Base-by-base conservation (phyloP, 306 rosid species). In the Quercus alba region DNA sequence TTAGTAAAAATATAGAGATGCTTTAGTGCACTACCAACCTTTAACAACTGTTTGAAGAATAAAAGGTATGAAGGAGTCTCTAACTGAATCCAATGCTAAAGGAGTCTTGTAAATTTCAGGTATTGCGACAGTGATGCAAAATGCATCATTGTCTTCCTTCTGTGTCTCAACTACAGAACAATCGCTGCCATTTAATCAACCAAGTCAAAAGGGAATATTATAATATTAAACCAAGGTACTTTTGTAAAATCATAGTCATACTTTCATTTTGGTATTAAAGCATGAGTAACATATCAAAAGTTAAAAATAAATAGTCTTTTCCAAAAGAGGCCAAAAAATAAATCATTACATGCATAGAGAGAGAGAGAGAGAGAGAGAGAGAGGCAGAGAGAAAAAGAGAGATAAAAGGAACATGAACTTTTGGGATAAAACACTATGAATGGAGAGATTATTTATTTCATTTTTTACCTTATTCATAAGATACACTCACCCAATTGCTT, bases 21-120 rank as follows among this genome's bases (percentile, higher is more conserved):
- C 64, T 58, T 41, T 73, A 44, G 54, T 73, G 49, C 66, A 72
- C 66, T 57, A 74, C 94, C 57, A 68, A 95, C 99, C 99, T 90
- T 90, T 86, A 70, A 93, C 78, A 66, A 88, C 85, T 14, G 89
- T 84, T 70, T 81, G 84, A 15, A 93, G 90, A 84, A 96, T 85
- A 81, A 78, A 77, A 54, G 97, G 98, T 81, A 91, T 83, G 88
- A 96, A 51, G 18, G 38, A 61, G 70, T 85, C 90, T 54, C 77
- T 91, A 82, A 90, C 86, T 52, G 35, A 63, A 72, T 88, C 93
- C 81, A 96, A 85, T 70, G 74, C 87, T 76, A 85, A 51, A 31
- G 74, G 58, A 75, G 77, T 82, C 68, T 67, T 87, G 44, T 87
- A 49, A 49, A 49, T 84, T 73, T 91, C 94, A 70, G 84, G 81